Evolutionary conservation across 2,329 filamentous ascomycete species (phyloP).

Genomic region (Fusarium tjaetaba): DNA sequence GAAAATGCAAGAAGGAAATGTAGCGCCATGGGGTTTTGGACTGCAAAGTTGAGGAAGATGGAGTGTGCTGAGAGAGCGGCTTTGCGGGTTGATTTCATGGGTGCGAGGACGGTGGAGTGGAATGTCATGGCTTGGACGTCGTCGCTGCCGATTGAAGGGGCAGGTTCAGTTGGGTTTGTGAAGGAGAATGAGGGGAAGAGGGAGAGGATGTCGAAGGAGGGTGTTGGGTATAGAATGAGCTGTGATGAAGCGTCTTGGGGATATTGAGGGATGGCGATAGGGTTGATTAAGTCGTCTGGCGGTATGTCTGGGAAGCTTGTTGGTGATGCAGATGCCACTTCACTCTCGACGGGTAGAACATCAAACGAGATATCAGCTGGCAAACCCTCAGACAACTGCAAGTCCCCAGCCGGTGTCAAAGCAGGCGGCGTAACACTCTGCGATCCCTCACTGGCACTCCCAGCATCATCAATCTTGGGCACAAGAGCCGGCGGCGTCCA

Average conservation of each 20-base stretch:
- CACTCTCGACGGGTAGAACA: not conserved
- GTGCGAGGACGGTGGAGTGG: constrained; percentile 6
- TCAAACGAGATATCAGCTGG: not conserved
- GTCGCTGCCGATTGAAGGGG: constrained; percentile 7
- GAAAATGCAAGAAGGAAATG: constrained; percentile 7
- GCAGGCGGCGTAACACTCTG: not conserved
- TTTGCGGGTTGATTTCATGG: constrained; percentile 14
- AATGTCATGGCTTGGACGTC: constrained; percentile 18
- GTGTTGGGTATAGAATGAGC: not conserved
- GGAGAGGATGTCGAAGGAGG: constrained; percentile 3
- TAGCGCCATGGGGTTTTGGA: constrained; percentile 2
- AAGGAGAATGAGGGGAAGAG: constrained; percentile 7
- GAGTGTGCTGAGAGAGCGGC: constrained; percentile 7
- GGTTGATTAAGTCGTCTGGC: not conserved
- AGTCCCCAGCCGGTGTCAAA: not conserved
- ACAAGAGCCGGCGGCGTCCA: not conserved
- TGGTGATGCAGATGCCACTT: not conserved
- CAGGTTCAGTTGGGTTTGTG: not conserved
- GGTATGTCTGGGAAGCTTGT: not conserved
- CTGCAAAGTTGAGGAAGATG: constrained; percentile 15
- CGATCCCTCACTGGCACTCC: not conserved
- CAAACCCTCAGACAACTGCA: not conserved
- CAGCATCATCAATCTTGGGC: not conserved
- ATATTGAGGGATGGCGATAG: not conserved
- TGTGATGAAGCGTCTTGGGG: not conserved